These are phyloP conservation scores for Ophiostoma sp. DNA, from an alignment of 2,329 filamentous ascomycete species.

Conservation along the genomic window DNA sequence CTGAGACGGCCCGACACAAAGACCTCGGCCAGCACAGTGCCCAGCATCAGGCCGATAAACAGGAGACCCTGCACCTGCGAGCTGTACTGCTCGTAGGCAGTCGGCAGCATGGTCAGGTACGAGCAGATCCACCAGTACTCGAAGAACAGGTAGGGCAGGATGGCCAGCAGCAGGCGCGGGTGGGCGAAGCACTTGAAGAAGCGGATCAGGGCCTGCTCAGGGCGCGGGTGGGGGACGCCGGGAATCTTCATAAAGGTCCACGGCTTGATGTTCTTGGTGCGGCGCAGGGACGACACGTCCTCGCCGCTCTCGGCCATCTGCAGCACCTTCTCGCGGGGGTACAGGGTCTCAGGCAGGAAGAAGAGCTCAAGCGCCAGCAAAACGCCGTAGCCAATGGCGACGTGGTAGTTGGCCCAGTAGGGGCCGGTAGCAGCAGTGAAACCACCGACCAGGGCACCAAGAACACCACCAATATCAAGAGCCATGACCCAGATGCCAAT, in stretches of 20 bases:
- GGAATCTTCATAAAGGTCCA: background rate
- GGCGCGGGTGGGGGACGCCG: slow-evolving; percentile 12
- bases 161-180: slow-evolving; percentile 40
- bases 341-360: slow-evolving; percentile 53
- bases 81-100: slow-evolving; percentile 45
- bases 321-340: slow-evolving; percentile 49
- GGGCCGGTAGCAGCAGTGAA: slow-evolving; percentile 40
- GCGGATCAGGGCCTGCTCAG: slow-evolving; percentile 4
- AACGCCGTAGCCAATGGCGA: slow-evolving; percentile 30
- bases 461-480: slow-evolving; percentile 47
- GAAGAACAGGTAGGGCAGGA: slow-evolving; percentile 47
- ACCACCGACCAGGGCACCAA: slow-evolving; percentile 41
- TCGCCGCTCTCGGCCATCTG: slow-evolving; percentile 27
- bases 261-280: slow-evolving; percentile 18
- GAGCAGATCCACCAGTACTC: slow-evolving; percentile 55
- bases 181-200: background rate
- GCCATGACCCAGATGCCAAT: slow-evolving; percentile 54
- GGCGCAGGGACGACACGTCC: slow-evolving; percentile 37
- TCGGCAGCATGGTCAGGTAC: slow-evolving; percentile 49
- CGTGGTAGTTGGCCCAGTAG: slow-evolving; percentile 11
- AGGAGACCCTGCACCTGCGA: slow-evolving; percentile 49
- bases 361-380: slow-evolving; percentile 45
- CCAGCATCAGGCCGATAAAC: slow-evolving; percentile 50
- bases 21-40: slow-evolving; percentile 47
- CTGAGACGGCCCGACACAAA: slow-evolving; percentile 49